Evolutionary conservation across 2,329 filamentous ascomycete genomes (phyloP).

Genomic region (Colletotrichum nymphaeae): DNA sequence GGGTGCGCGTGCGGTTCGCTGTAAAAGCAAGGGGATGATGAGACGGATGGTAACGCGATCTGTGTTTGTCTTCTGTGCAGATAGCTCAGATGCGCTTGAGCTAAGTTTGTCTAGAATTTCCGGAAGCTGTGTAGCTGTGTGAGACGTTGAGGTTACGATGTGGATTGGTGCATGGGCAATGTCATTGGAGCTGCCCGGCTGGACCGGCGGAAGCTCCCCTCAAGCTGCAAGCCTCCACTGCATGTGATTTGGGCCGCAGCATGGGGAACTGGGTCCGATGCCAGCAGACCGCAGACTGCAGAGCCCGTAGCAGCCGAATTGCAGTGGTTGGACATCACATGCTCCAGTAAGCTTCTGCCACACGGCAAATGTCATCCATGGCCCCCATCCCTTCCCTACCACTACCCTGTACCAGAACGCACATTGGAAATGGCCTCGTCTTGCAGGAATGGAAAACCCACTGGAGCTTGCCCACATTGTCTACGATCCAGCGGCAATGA

Average conservation of each 20-base stretch:
- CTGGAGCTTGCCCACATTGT: neutral
- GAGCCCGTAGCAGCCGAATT: neutral
- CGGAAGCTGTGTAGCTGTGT: neutral
- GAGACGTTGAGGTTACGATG: neutral
- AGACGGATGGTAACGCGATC: neutral
- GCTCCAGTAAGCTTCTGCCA: constrained; percentile 11
- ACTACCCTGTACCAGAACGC: neutral
- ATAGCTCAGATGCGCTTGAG: neutral
- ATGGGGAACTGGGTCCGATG: constrained; percentile 2
- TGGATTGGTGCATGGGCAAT: neutral
- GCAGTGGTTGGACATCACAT: constrained; percentile 14
- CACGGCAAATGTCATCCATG: neutral
- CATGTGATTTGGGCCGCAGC: constrained; percentile 29
- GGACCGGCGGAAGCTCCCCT: constrained; percentile 4
- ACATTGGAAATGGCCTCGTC: neutral
- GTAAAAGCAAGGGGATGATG: neutral
- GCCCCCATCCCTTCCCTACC: neutral
- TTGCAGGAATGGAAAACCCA: neutral
- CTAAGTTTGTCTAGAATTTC: neutral
- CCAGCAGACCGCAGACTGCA: neutral
- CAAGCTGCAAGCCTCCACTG: constrained; percentile 20
- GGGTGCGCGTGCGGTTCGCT: neutral
- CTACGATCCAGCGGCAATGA: neutral
- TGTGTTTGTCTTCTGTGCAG: neutral
- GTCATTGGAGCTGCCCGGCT: constrained; percentile 13